Base-by-base conservation (phyloP, 495 filamentous ascomycete genomes). In the Aspergillus ostianus region DNA sequence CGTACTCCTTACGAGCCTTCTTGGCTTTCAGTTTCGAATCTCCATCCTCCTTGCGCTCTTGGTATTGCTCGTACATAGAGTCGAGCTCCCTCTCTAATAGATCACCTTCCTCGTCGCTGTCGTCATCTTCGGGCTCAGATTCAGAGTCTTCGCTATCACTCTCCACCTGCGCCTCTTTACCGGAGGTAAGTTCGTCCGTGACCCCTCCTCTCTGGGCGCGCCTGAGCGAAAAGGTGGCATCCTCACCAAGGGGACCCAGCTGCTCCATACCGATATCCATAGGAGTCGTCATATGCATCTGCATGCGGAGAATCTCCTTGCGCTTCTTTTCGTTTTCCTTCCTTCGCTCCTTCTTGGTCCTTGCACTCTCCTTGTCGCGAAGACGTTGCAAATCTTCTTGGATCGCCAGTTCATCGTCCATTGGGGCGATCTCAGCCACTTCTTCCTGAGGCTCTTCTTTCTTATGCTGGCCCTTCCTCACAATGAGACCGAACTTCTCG, bases 211-310 rank as follows among this genome's bases (percentile, higher is more conserved):
- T 87, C 62, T 97, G 92, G 30, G 96, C 81, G 13, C 82, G 69
- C 68, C 90, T 93, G 29, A 97, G 80, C 9, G 80, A 83, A 71
- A 99, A 99, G 73, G 96, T 93, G 4, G 85, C 80, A 48, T 90
- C 90, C 18, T 87, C 84, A 7, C 91, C 92, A 36, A 79, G 74
- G 1, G 89, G 87, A 13, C 90, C 90, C n/a, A 81, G 76, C 70
- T 96, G 91, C 69, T 97, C 93, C 78, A 94, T 87, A 62, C 94
- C 94, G 63, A 98, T 95, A 60, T 98, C 95, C 80, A 90, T 93
- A 17, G 94, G 93, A 1, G 91, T 88, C 17, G 87, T 91, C 95
- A 98, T 98, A 73, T 97, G 85, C 79, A 98, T 84, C 74, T 98
- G 95, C 88, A 98, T 85, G 50, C 94, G 88, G 29, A 93, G 79